A percentile compares a stretch with the other conserved stretches of the same genome.
Conservation (phyloP, 345 rosid species). For the Dimocarpus longan region DNA sequence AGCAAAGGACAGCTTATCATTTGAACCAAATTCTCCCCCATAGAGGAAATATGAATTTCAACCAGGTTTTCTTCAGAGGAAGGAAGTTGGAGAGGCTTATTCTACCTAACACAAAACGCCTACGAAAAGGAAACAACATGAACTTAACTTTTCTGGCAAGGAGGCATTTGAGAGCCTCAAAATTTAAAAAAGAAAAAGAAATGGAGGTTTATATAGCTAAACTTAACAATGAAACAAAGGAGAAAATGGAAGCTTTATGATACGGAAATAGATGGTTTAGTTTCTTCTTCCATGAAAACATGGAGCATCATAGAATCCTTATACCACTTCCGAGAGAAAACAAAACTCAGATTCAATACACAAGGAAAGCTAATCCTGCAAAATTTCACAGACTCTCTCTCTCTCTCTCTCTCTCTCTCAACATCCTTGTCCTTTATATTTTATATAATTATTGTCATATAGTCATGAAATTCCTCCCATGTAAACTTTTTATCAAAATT, state of each 20-base stretch:
- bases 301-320: slow-evolving; percentile 27
- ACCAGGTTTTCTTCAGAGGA: not conserved
- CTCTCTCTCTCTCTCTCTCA: slow-evolving; percentile 29
- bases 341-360: slow-evolving; percentile 42
- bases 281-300: slow-evolving; percentile 41
- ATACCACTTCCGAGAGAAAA: slow-evolving; percentile 31
- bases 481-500: slow-evolving; percentile 60
- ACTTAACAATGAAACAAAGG: not conserved
- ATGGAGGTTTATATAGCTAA: not conserved
- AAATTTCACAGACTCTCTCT: slow-evolving; percentile 41
- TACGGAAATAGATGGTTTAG: slow-evolving; percentile 9
- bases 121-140: not conserved
- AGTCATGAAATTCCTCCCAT: slow-evolving; percentile 43
- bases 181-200: not conserved
- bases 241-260: not conserved
- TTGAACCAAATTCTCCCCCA: not conserved
- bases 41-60: not conserved
- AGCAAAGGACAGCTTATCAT: not conserved
- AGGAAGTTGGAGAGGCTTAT: not conserved
- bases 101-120: slow-evolving; percentile 8
- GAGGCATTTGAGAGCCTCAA: not conserved
- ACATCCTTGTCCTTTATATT: slow-evolving; percentile 44
- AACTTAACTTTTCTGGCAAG: not conserved
- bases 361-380: slow-evolving; percentile 55
- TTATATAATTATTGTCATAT: slow-evolving; percentile 31